These are phyloP conservation scores for Solanum medicagineum DNA, from an alignment of 257 asterid genomes.

Conservation along the genomic window DNA sequence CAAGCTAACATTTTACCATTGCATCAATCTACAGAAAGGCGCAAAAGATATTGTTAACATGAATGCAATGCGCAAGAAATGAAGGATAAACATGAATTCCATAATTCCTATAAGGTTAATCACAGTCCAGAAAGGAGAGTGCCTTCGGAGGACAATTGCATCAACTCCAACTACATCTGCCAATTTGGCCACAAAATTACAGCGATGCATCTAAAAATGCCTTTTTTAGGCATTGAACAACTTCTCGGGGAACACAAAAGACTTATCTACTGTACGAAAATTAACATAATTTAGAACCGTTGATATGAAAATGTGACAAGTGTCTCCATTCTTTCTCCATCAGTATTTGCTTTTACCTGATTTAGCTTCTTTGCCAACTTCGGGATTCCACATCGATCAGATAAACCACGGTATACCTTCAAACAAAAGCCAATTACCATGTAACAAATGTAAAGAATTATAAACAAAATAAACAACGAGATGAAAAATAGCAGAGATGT, in stretches of 20 bases:
- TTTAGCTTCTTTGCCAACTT: constrained; percentile 97
- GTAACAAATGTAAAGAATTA: background rate
- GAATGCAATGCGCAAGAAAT: background rate
- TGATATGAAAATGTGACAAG: background rate
- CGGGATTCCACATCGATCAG: constrained; percentile 84
- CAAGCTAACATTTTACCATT: background rate
- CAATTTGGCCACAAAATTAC: background rate
- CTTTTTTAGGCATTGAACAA: background rate
- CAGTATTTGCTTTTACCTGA: constrained; percentile 39
- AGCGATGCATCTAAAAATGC: background rate
- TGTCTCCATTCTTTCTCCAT: background rate
- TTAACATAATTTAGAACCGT: background rate
- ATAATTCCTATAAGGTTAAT: background rate
- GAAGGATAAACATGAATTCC: background rate
- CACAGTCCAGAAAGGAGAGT: background rate
- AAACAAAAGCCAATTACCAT: background rate
- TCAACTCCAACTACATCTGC: background rate
- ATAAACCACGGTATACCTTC: constrained; percentile 78
- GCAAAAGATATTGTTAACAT: background rate
- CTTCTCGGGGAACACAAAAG: background rate
- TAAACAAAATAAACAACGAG: background rate
- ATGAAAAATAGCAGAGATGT: constrained; percentile 3
- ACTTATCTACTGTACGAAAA: background rate
- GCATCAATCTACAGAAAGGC: background rate
- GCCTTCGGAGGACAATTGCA: background rate